Percentiles rank a stretch among this genome's conserved stretches.
These are phyloP conservation scores for Tetracladium setigerum DNA, from an alignment of 495 filamentous ascomycete genomes.

Conservation along the genomic window DNA sequence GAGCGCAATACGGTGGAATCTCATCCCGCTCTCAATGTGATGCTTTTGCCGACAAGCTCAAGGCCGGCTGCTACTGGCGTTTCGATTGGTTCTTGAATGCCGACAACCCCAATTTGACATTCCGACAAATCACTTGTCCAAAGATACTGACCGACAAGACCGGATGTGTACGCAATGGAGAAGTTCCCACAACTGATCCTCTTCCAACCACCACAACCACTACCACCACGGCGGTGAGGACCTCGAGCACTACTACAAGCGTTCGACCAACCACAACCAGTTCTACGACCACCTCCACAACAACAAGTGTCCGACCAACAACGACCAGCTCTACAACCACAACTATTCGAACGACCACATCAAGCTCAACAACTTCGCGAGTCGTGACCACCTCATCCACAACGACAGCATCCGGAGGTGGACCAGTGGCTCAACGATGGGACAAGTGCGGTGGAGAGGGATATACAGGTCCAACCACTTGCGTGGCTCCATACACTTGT, in stretches of 20 bases:
- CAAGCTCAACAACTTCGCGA: too few species aligned
- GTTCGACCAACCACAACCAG: too few species aligned
- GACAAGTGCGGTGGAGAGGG: constrained; percentile 5
- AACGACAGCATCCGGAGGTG: too few species aligned
- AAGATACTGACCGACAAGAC: constrained; percentile 47
- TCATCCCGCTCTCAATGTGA: constrained; percentile 42
- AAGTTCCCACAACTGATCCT: background rate
- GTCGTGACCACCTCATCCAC: too few species aligned
- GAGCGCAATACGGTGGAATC: constrained; percentile 55
- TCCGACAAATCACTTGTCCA: constrained; percentile 46
- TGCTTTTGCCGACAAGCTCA: constrained; percentile 45
- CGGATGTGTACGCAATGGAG: constrained; percentile 25
- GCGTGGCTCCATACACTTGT: constrained; percentile 2
- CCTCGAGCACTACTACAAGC: too few species aligned
- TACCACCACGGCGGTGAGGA: too few species aligned
- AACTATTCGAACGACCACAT: too few species aligned
- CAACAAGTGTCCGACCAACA: too few species aligned
- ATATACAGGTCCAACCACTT: constrained; percentile 1
- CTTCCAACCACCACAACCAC: too few species aligned
- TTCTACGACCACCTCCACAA: too few species aligned
- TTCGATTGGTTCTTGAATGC: constrained; percentile 59
- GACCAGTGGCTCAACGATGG: background rate
- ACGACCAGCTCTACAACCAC: too few species aligned
- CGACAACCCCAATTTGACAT: constrained; percentile 53
- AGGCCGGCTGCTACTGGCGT: constrained; percentile 59